A percentile compares a stretch with the other conserved stretches of the same genome.
phyloP scores from a whole-genome alignment of 2,329 filamentous ascomycete species.

The Diaporthe longicolla region DNA sequence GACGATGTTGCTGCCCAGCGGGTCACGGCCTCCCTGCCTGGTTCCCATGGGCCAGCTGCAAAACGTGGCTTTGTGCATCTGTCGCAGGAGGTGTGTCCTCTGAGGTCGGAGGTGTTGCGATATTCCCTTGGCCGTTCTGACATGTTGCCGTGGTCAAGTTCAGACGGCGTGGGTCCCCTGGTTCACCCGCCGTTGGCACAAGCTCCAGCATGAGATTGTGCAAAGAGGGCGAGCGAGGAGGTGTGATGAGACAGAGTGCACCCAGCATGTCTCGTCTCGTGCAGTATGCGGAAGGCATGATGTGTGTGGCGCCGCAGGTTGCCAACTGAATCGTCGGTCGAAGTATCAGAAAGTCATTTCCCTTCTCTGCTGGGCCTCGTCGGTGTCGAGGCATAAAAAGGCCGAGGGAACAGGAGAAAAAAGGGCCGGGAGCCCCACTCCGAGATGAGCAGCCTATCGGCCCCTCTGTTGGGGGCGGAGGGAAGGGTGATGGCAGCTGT shows the following conservation, averaged over 20 bases:
- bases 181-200: background rate
- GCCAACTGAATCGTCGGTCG: slow-evolving; percentile 16
- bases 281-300: slow-evolving; percentile 18
- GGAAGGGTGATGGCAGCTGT: slow-evolving; percentile 23
- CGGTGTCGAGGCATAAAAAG: background rate
- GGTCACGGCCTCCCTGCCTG: background rate
- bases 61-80: slow-evolving; percentile 8
- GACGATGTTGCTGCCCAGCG: slow-evolving; percentile 9
- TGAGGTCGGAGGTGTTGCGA: slow-evolving; percentile 11
- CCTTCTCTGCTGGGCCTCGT: background rate
- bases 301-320: slow-evolving; percentile 1
- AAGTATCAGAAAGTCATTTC: slow-evolving; percentile 13
- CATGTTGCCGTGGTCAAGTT: slow-evolving; percentile 10
- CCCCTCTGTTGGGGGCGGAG: background rate
- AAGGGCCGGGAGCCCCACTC: background rate
- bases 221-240: slow-evolving; percentile 17
- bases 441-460: slow-evolving; percentile 21
- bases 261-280: slow-evolving; percentile 13
- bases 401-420: background rate
- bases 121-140: slow-evolving; percentile 6
- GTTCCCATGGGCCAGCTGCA: background rate
- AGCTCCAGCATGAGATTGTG: background rate
- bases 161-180: slow-evolving; percentile 19
- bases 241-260: slow-evolving; percentile 23
- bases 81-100: slow-evolving; percentile 24